Percentiles rank a stretch among this genome's conserved stretches.
phyloP scores from a whole-genome alignment of 169 alveolate genomes.

The Babesia ovis region DNA sequence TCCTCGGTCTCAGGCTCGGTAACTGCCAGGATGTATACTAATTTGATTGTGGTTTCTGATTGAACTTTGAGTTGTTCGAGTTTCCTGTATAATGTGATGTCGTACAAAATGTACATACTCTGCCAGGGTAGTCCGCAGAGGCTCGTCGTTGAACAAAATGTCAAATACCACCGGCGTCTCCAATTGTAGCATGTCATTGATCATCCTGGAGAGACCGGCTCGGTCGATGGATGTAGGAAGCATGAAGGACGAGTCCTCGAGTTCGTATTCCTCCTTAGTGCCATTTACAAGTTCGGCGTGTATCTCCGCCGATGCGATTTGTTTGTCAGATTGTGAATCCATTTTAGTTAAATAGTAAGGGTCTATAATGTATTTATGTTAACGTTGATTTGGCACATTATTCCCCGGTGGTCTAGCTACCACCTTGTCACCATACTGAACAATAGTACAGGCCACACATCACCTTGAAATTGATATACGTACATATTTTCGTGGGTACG shows the following conservation, averaged over 20 bases:
- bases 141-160: slow-evolving; percentile 42
- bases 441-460: too few relatives aligned
- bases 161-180: slow-evolving; percentile 58
- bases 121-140: slow-evolving; percentile 52
- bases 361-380: too few relatives aligned
- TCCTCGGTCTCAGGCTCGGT: slow-evolving; percentile 48
- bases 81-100: slow-evolving; percentile 12
- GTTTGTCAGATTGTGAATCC: too few relatives aligned
- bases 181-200: slow-evolving; percentile 52
- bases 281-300: slow-evolving; percentile 66
- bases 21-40: slow-evolving; percentile 45
- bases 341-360: too few relatives aligned
- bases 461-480: too few relatives aligned
- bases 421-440: too few relatives aligned
- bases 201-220: slow-evolving; percentile 62
- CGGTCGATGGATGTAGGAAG: slow-evolving; percentile 60
- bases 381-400: too few relatives aligned
- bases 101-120: slow-evolving; percentile 21
- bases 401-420: too few relatives aligned
- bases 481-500: too few relatives aligned
- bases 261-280: slow-evolving; percentile 38
- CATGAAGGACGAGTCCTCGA: slow-evolving; percentile 53
- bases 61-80: slow-evolving; percentile 30
- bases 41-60: slow-evolving; percentile 54
- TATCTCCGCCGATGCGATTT: slow-evolving; percentile 27